phyloP scores from a whole-genome alignment of 371 early-diverging fungal genomes.

The Apophysomyces ossiformis region DNA sequence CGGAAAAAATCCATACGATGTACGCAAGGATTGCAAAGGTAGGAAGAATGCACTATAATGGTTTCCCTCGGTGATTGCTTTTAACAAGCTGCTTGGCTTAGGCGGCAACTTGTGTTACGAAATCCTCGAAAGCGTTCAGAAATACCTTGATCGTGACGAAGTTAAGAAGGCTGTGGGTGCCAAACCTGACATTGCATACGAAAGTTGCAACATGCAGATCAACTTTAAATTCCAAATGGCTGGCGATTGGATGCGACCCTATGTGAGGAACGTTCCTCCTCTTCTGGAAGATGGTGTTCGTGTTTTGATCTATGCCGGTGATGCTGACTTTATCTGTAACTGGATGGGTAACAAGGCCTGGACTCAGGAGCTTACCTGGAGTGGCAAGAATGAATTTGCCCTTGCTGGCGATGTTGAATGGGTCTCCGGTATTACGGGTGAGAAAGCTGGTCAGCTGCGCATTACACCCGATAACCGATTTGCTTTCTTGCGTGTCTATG shows the following conservation, averaged over 20 bases:
- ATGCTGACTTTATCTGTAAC: constrained; percentile 87
- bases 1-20: constrained; percentile 83
- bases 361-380: constrained; percentile 83
- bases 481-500: constrained; percentile 86
- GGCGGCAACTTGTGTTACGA: constrained; percentile 79
- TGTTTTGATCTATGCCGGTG: constrained; percentile 90
- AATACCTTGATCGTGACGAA: constrained; percentile 78
- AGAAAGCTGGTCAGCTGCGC: constrained; percentile 80
- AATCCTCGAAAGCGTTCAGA: constrained; percentile 77
- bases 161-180: constrained; percentile 83
- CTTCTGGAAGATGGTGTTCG: constrained; percentile 82
- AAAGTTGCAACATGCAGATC: constrained; percentile 84
- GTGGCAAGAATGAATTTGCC: constrained; percentile 69
- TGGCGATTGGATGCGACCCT: constrained; percentile 94
- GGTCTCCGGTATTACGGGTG: constrained; percentile 47
- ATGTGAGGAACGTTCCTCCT: constrained; percentile 71
- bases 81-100: background rate
- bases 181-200: constrained; percentile 58
- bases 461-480: constrained; percentile 64
- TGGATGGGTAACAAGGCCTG: constrained; percentile 97
- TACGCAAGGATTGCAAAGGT: constrained; percentile 78
- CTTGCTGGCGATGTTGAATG: constrained; percentile 66
- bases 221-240: constrained; percentile 79
- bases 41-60: background rate
- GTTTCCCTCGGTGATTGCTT: background rate